Evolutionary conservation across 495 filamentous ascomycete species (phyloP).

Genomic region (Xylaria venustula): DNA sequence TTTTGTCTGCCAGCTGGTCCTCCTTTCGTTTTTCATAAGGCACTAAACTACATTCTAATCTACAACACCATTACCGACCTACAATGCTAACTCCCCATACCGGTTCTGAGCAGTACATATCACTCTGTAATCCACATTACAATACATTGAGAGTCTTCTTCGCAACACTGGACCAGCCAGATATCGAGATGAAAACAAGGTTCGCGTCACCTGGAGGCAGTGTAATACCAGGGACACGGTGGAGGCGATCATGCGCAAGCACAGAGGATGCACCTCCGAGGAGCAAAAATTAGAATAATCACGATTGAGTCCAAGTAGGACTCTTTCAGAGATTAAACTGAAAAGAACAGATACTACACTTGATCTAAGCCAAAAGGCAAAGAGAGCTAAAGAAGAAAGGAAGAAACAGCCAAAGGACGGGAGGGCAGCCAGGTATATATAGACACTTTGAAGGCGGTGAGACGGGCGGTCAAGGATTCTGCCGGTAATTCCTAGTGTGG

Average conservation of each 20-base stretch:
- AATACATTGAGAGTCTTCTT: conserved; percentile 47
- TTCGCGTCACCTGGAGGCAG: conserved; percentile 75
- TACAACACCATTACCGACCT: no score
- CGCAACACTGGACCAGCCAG: conserved; percentile 52
- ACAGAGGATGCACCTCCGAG: conserved; percentile 57
- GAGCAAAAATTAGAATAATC: conserved; percentile 73
- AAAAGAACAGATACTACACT: conserved; percentile 97
- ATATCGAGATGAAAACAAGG: conserved; percentile 42
- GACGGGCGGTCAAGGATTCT: conserved; percentile 16
- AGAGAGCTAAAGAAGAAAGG: conserved; percentile 31
- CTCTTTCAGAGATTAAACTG: conserved; percentile 70
- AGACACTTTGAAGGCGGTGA: conserved; percentile 7
- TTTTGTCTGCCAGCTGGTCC: no score
- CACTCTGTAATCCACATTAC: no score
- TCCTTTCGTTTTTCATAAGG: no score
- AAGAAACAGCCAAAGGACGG: conserved; percentile 19
- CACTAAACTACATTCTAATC: no score
- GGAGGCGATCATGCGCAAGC: conserved; percentile 67
- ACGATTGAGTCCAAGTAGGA: conserved; percentile 56
- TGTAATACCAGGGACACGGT: conserved; percentile 80
- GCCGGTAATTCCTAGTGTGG: conserved; percentile 2
- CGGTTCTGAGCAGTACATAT: no score
- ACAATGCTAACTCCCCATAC: no score
- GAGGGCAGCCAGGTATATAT: conserved; percentile 11
- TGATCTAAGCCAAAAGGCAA: conserved; percentile 71